Conservation (phyloP, 192 early-diverging fungal genomes). For the Borealophlyctis nickersoniae region DNA sequence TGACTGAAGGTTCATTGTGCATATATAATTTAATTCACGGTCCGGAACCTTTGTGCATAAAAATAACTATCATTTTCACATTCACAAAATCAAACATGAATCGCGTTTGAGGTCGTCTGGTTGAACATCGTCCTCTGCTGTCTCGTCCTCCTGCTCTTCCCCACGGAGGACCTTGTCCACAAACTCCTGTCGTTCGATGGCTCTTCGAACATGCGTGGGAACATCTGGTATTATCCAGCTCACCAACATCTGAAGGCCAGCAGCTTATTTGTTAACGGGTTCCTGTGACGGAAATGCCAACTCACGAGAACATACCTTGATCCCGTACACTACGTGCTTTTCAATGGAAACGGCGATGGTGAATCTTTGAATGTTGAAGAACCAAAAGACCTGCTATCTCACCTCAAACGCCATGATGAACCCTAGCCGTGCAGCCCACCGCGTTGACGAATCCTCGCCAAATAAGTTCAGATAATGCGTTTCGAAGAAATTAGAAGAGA, state of each 20-base stretch:
- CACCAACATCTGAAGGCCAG: too few species aligned
- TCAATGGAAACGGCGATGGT: neutral
- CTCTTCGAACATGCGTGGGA: slow-evolving; percentile 26
- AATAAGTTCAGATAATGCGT: slow-evolving; percentile 13
- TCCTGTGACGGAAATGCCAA: slow-evolving; percentile 15
- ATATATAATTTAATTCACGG: too few species aligned
- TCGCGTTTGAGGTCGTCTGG: neutral
- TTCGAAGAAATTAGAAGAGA: slow-evolving; percentile 29
- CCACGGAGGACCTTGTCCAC: slow-evolving; percentile 17
- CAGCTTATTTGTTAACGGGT: too few species aligned
- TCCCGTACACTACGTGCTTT: slow-evolving; percentile 18
- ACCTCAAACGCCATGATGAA: slow-evolving; percentile 43
- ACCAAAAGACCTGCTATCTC: too few species aligned
- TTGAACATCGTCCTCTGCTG: neutral
- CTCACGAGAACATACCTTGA: slow-evolving; percentile 12
- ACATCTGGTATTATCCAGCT: slow-evolving; percentile 28
- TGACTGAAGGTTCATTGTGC: too few species aligned
- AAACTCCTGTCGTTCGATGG: slow-evolving; percentile 28
- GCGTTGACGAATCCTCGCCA: neutral
- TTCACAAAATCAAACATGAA: neutral
- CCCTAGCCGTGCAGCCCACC: slow-evolving; percentile 18
- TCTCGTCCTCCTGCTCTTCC: neutral
- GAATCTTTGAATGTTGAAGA: slow-evolving; percentile 13
- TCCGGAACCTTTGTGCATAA: too few species aligned
- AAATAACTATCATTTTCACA: too few species aligned